These are phyloP conservation scores for Penicillium sp. DNA, from an alignment of 2,329 filamentous ascomycete genomes.

Conservation along the genomic window DNA sequence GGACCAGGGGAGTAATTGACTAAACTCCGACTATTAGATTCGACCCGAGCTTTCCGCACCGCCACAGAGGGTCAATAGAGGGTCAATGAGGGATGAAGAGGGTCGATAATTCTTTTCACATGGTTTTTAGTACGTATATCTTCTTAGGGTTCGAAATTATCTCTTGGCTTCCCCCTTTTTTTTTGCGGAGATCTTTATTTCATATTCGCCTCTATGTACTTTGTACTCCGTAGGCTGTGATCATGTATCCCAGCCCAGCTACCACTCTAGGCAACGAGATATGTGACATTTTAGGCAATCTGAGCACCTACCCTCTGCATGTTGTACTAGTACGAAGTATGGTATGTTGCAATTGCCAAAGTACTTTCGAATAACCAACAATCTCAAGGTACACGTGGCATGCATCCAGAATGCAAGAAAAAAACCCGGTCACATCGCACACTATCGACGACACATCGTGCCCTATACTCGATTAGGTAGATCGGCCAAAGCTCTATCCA, in stretches of 20 bases:
- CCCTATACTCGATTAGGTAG: constrained; percentile 6
- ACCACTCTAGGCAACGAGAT: too few relatives aligned
- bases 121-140: background rate
- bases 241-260: too few relatives aligned
- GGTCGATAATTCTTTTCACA: background rate
- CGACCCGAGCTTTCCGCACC: constrained; percentile 5
- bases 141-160: background rate
- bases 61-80: constrained; percentile 3
- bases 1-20: background rate
- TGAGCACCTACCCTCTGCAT: too few relatives aligned
- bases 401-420: background rate
- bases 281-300: too few relatives aligned
- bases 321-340: too few relatives aligned
- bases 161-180: background rate
- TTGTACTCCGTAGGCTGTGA: too few relatives aligned
- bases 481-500: constrained; percentile 5
- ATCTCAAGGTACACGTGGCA: constrained; percentile 6
- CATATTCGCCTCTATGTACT: too few relatives aligned
- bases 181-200: background rate
- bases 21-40: constrained; percentile 7
- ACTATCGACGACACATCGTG: background rate
- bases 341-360: too few relatives aligned
- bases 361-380: background rate
- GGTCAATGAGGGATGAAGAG: background rate
- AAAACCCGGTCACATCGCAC: constrained; percentile 1